A percentile compares a stretch with the other conserved stretches of the same genome.
Conservation (phyloP, 139 green algal species). For the Picochlorum sp. region DNA sequence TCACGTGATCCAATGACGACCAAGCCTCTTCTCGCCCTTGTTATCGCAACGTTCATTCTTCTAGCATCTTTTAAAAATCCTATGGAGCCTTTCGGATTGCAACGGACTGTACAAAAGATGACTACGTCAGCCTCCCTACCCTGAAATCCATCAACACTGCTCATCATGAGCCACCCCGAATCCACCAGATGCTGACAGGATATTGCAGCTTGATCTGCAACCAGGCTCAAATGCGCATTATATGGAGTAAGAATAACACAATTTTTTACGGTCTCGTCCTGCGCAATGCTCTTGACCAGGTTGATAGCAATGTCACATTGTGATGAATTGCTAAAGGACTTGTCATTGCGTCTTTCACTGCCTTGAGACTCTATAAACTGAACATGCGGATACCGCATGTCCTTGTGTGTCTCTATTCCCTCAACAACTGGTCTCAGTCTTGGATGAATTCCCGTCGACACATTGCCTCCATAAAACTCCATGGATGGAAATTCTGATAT, state of each 20-base stretch:
- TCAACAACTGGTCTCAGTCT: slow-evolving; percentile 19
- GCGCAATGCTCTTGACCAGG: slow-evolving; percentile 13
- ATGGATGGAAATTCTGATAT: slow-evolving; percentile 49
- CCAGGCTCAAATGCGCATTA: slow-evolving; percentile 44
- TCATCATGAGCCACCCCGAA: slow-evolving; percentile 11
- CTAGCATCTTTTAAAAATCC: slow-evolving; percentile 80
- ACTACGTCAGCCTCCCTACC: slow-evolving; percentile 88
- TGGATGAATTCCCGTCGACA: slow-evolving; percentile 27
- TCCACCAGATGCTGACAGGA: background rate
- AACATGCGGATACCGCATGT: background rate
- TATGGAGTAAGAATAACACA: slow-evolving; percentile 78
- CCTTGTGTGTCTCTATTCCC: background rate
- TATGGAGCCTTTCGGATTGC: slow-evolving; percentile 49
- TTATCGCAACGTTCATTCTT: slow-evolving; percentile 89
- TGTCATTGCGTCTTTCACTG: background rate
- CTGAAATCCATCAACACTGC: slow-evolving; percentile 55
- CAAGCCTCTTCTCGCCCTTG: slow-evolving; percentile 59
- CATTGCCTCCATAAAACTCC: slow-evolving; percentile 51
- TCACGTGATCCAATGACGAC: slow-evolving; percentile 51
- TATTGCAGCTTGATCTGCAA: slow-evolving; percentile 5
- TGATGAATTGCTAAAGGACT: background rate
- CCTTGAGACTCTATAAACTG: background rate
- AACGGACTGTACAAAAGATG: slow-evolving; percentile 78
- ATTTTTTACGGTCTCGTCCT: slow-evolving; percentile 29
- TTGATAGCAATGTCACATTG: slow-evolving; percentile 55